Evolutionary conservation across 31 red algal genomes (phyloP).

Genomic region (Odonthalia washingtoniensis): DNA sequence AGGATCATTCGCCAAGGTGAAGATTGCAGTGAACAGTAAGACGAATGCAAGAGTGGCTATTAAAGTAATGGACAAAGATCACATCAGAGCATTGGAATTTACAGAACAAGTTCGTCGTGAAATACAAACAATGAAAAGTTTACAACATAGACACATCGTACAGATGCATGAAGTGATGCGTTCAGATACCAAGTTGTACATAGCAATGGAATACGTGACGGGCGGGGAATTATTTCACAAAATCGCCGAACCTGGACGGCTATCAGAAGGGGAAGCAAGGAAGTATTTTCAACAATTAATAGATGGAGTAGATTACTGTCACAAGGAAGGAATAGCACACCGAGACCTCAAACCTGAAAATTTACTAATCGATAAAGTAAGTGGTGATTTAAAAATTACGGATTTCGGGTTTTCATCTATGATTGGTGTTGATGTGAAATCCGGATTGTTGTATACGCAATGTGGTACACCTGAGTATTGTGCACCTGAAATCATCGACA

Average conservation of each 20-base stretch:
- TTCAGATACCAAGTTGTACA: constrained; percentile 77
- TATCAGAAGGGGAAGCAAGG: constrained; percentile 68
- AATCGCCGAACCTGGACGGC: constrained; percentile 61
- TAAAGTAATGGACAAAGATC: constrained; percentile 93
- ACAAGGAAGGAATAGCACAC: constrained; percentile 83
- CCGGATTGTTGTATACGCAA: constrained; percentile 80
- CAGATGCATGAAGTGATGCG: constrained; percentile 85
- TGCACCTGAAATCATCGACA: constrained; percentile 89
- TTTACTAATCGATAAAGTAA: constrained; percentile 66
- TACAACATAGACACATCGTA: constrained; percentile 86
- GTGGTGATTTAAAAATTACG: constrained; percentile 84
- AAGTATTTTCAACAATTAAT: constrained; percentile 93
- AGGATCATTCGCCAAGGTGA: constrained; percentile 86
- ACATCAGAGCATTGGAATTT: constrained; percentile 70
- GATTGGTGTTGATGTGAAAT: constrained; percentile 62
- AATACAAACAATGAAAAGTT: constrained; percentile 87
- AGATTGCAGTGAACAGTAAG: constrained; percentile 76
- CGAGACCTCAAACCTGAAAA: constrained; percentile 86
- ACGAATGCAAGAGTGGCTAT: constrained; percentile 78
- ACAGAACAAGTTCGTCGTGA: constrained; percentile 87
- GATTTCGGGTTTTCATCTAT: constrained; percentile 95
- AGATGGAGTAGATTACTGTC: constrained; percentile 89
- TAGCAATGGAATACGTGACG: constrained; percentile 94
- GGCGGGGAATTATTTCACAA: constrained; percentile 91
- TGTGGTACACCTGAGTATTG: constrained; percentile 96